Percentiles rank a stretch among this genome's conserved stretches.
These are phyloP conservation scores for Tolypocladium album DNA, from an alignment of 2,329 filamentous ascomycete genomes.

Conservation along the genomic window DNA sequence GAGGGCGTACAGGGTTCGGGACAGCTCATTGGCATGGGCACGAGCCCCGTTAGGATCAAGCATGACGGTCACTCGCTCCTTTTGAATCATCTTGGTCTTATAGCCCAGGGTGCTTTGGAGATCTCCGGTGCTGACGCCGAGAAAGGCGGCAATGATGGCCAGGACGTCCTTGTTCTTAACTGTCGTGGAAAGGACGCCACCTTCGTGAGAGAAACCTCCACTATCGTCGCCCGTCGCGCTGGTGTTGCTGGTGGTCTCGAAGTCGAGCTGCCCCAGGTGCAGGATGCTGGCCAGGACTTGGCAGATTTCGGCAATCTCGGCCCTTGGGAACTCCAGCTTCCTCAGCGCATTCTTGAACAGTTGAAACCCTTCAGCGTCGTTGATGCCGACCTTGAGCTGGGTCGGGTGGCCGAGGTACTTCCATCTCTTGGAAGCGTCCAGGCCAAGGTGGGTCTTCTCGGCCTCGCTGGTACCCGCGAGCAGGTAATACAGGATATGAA, in stretches of 20 bases:
- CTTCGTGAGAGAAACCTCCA: conserved; percentile 92
- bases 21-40: conserved; percentile 86
- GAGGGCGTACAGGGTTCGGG: conserved; percentile 84
- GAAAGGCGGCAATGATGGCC: conserved; percentile 80
- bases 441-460: conserved; percentile 75
- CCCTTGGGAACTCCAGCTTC: conserved; percentile 86
- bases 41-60: conserved; percentile 84
- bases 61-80: conserved; percentile 98
- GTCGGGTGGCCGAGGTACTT: conserved; percentile 93
- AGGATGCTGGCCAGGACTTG: conserved; percentile 88
- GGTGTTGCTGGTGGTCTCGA: conserved; percentile 72
- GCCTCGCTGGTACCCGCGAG: conserved; percentile 82
- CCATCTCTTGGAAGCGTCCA: conserved; percentile 67
- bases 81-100: conserved; percentile 92
- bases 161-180: conserved; percentile 93
- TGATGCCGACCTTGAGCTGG: conserved; percentile 93
- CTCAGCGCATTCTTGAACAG: conserved; percentile 93
- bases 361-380: conserved; percentile 90
- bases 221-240: conserved; percentile 77
- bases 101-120: conserved; percentile 85
- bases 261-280: conserved; percentile 96
- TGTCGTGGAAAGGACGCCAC: conserved; percentile 71
- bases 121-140: conserved; percentile 72
- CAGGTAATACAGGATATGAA: conserved; percentile 92
- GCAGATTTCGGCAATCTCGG: conserved; percentile 93